Evolutionary conservation across 108 stramenopile genomes (phyloP), one percentile per base, ranked within the genome.

Genomic region (Cyclostephanos tholiformis): DNA sequence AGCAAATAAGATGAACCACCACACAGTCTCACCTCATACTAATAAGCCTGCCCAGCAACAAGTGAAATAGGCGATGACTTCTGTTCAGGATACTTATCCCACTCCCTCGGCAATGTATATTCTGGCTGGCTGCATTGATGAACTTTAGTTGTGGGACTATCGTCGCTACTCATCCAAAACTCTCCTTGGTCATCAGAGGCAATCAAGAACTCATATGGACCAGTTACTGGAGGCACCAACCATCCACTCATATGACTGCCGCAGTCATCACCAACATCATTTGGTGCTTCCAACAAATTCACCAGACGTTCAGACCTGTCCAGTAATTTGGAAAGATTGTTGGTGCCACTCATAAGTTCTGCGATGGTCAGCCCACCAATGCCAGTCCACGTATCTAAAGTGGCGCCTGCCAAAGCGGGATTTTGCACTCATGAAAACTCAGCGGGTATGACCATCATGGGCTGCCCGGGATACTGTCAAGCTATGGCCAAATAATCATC

Each of bases 141-240:
- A 20, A 8, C 10, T 9, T 51, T 51, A 51, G 4, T 51, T 20
- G 46, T 17, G 13, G 64, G 64, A 39, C 14, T n/a, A 6, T 25
- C 46, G 22, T 65, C 43, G 11, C 5, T 6, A n/a, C 29, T 35
- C 39, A 65, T 4, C 17, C 19, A 30, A 14, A 65, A 7, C n/a
- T 43, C 39, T n/a, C 64, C 32, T 11, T 9, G 17, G 29, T 65
- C 64, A 65, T 65, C 64, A n/a, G 64, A 65, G 32, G 64, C 64
- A 48, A 65, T 65, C 13, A 3, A 65, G 19, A 65, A 65, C 16
- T 43, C 13, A 16, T 36, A 65, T 3, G 14, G 4, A 25, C 64
- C 25, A 39, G 64, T 65, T 5, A 46, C 64, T 25, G 64, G 64
- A n/a, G 29, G 43, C 26, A 48, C 10, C 38, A 65, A 13, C 20